These are phyloP conservation scores for Infundibulicybe gibba DNA, from an alignment of 768 basidiomycete species.

Conservation along the genomic window DNA sequence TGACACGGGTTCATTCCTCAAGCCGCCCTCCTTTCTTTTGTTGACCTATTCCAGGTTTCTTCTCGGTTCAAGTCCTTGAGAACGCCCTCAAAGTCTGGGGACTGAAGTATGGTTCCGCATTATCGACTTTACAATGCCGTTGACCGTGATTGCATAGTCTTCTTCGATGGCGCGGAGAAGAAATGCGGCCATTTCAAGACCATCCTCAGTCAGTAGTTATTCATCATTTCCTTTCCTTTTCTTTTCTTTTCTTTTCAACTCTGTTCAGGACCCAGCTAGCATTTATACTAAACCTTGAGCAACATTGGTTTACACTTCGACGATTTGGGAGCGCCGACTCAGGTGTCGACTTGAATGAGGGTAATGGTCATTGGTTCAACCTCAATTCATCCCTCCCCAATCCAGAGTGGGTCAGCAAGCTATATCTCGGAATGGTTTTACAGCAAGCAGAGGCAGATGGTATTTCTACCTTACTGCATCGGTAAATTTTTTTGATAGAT, in stretches of 20 bases:
- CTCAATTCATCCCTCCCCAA: conserved; percentile 68
- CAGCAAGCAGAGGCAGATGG: conserved; percentile 87
- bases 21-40: not conserved
- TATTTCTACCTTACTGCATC: conserved; percentile 20
- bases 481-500: not conserved
- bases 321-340: conserved; percentile 62
- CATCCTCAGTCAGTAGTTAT: conserved; percentile 73
- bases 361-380: conserved; percentile 81
- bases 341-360: conserved; percentile 37
- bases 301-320: conserved; percentile 89
- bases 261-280: conserved; percentile 61
- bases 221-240: too few species aligned
- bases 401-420: conserved; percentile 82
- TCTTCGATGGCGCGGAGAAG: conserved; percentile 80
- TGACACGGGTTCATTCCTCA: conserved; percentile 60
- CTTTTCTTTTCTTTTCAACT: too few species aligned
- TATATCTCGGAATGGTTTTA: conserved; percentile 82
- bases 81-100: conserved; percentile 84
- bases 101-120: conserved; percentile 49
- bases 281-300: conserved; percentile 82
- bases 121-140: conserved; percentile 4
- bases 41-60: conserved; percentile 57
- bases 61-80: conserved; percentile 88
- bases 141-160: conserved; percentile 54
- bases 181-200: conserved; percentile 72